Percentiles rank a stretch among this genome's conserved stretches.
phyloP scores from a whole-genome alignment of 2,329 filamentous ascomycete genomes.

The Coniochaeta prunicola region DNA sequence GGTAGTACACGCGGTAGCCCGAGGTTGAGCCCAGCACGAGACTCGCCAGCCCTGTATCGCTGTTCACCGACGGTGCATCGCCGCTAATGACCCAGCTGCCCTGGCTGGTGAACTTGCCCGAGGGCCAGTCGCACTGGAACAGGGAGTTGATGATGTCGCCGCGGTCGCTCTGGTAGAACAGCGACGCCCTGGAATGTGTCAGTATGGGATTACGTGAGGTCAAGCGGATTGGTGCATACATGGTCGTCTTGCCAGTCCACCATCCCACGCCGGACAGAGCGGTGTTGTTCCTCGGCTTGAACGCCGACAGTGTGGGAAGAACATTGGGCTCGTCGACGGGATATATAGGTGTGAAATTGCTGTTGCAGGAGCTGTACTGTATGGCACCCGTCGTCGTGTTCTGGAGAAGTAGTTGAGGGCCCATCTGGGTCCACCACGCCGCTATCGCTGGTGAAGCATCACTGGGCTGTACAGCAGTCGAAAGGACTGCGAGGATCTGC shows the following conservation, averaged over 20 bases:
- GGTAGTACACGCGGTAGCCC: conserved; percentile 31
- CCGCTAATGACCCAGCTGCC: conserved; percentile 23
- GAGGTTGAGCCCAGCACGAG: conserved; percentile 21
- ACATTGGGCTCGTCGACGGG: conserved; percentile 23
- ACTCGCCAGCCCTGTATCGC: conserved; percentile 21
- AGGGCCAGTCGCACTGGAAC: conserved; percentile 24
- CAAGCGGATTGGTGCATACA: conserved; percentile 19
- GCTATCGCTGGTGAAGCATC: conserved; percentile 15
- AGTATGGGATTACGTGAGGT: background rate
- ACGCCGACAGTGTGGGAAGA: conserved; percentile 13
- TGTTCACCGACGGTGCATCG: conserved; percentile 16
- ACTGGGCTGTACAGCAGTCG: conserved; percentile 6
- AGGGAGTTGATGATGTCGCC: conserved; percentile 23
- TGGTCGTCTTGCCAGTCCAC: conserved; percentile 17
- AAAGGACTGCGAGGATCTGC: conserved; percentile 5
- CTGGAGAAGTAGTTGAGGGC: conserved; percentile 26
- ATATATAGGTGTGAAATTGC: conserved; percentile 21
- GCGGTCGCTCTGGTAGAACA: conserved; percentile 24
- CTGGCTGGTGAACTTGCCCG: conserved; percentile 22
- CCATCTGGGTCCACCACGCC: conserved; percentile 26
- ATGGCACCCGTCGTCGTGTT: conserved; percentile 25
- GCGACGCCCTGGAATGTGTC: conserved; percentile 21
- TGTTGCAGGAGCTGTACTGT: conserved; percentile 28
- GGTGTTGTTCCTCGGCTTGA: conserved; percentile 23
- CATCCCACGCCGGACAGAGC: conserved; percentile 26